Base-by-base conservation (phyloP, 805 yeast species). In the Yarrowia yakushimensis region DNA sequence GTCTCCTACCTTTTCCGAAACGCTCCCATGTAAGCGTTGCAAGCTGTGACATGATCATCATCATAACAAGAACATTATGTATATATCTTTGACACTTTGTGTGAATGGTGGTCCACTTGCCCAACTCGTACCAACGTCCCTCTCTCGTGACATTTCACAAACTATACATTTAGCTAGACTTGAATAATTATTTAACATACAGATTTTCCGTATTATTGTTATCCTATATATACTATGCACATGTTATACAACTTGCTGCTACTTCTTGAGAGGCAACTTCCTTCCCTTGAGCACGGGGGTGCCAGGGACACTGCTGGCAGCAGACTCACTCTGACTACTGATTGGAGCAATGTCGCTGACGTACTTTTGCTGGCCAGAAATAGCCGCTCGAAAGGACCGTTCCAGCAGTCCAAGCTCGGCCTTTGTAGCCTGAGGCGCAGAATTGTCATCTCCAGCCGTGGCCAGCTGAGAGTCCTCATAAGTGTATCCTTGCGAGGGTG, bases 1-100 rank as follows among this genome's bases (percentile, higher is more conserved):
- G 88, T 92, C 33, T 88, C 96, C 1, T 92, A 90, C 73, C 78
- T 92, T 69, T 90, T 92, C 75, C 84, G 84, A 60, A 85, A 92
- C 67, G 87, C 84, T 37, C 85, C 85, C 12, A 62, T 75, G 33
- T 55, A 17, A 28, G 42, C 20, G 11, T 4, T 6, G 13, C 10
- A 5, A 12, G 11, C 11, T 2, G n/a, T 11, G 9, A n/a, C 20
- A 6, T n/a, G 12, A 7, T 4, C 37, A 7, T 4, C 37, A 33
- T 11, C 17, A 5, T 15, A 34, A 34, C 37, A 10, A 27, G 17
- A 43, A 28, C 50, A 43, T 31, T 46, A 48, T 45, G 39, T 48
- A 33, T 48, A 48, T 48, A 48, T 30, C 18, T 43, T 43, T 43
- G 33, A 27, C 12, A 30, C 46, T 25, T 23, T n/a, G 34, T 17